Conservation (phyloP, 306 rosid genomes). For the Malus fusca region DNA sequence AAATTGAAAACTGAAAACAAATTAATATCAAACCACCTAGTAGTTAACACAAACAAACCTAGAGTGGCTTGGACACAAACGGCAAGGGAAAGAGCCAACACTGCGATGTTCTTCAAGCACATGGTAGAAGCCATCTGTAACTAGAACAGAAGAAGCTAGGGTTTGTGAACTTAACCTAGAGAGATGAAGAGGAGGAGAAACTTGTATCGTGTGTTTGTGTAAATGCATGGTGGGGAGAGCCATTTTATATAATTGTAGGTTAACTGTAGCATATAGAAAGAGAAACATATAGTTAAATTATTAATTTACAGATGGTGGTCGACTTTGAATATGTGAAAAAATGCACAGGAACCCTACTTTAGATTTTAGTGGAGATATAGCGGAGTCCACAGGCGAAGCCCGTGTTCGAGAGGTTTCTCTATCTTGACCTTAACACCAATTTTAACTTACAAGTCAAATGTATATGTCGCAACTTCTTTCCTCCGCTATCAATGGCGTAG, state of each 20-base stretch:
- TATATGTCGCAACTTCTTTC: not conserved
- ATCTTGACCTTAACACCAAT: not conserved
- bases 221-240: not conserved
- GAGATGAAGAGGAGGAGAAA: not conserved
- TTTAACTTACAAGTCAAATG: slow-evolving; percentile 5
- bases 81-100: slow-evolving; percentile 29
- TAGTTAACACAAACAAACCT: slow-evolving; percentile 23
- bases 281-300: not conserved
- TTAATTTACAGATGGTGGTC: not conserved
- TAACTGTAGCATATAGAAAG: not conserved
- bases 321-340: slow-evolving; percentile 5
- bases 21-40: not conserved
- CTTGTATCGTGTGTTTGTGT: not conserved
- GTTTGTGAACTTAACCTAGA: not conserved
- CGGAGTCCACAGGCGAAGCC: not conserved
- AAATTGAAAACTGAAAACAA: not conserved
- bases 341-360: slow-evolving; percentile 8
- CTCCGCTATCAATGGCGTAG: slow-evolving; percentile 47
- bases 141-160: not conserved
- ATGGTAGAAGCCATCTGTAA: slow-evolving; percentile 36
- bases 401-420: not conserved
- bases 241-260: not conserved
- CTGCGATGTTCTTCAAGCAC: slow-evolving; percentile 27
- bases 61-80: slow-evolving; percentile 35
- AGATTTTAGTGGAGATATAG: not conserved